Percentiles rank a stretch among this genome's conserved stretches.
Conservation (phyloP, 2,329 filamentous ascomycete genomes). For the Akanthomyces lecanii region DNA sequence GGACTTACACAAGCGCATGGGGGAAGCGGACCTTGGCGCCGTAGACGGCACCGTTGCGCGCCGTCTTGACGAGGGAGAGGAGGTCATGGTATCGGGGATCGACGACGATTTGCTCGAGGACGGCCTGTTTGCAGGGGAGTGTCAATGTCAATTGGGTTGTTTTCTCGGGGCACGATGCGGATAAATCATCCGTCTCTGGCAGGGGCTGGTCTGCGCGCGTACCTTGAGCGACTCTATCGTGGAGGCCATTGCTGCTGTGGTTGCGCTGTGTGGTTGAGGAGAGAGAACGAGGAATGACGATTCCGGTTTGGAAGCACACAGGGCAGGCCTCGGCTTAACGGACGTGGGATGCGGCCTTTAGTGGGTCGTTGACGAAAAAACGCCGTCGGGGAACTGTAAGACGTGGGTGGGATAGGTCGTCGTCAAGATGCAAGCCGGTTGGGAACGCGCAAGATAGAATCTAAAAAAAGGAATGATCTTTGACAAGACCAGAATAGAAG, state of each 20-base stretch:
- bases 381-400: neutral
- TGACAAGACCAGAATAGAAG: neutral
- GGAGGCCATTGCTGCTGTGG: conserved; percentile 24
- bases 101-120: conserved; percentile 71
- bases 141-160: neutral
- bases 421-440: no score
- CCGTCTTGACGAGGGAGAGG: conserved; percentile 82
- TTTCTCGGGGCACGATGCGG: no score
- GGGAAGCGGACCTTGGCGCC: conserved; percentile 97
- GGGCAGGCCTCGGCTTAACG: conserved; percentile 5
- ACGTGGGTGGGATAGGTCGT: no score
- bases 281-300: neutral
- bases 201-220: conserved; percentile 4
- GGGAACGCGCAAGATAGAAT: neutral
- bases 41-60: conserved; percentile 95
- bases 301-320: neutral
- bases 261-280: neutral
- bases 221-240: conserved; percentile 30
- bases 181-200: no score
- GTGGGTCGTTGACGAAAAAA: conserved; percentile 3
- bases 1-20: conserved; percentile 75
- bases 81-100: conserved; percentile 82
- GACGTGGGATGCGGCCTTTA: neutral
- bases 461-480: neutral
- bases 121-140: conserved; percentile 44